A percentile compares a stretch with the other conserved stretches of the same genome.
These are phyloP conservation scores for Aureobasidium sp. DNA, from an alignment of 2,329 filamentous ascomycete species.

Conservation along the genomic window DNA sequence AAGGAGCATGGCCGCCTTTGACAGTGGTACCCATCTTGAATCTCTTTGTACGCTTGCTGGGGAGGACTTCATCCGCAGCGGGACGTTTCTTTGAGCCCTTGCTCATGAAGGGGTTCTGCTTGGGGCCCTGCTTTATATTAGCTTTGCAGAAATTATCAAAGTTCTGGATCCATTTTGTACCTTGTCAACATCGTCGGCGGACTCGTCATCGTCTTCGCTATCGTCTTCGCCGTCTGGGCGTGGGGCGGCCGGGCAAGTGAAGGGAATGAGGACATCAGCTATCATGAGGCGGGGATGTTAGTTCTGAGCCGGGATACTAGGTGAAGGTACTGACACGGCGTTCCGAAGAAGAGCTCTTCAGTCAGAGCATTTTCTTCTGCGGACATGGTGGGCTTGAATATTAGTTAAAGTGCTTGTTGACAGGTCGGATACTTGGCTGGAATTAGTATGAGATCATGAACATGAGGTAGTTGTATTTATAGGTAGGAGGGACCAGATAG, in stretches of 20 bases:
- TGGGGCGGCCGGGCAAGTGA: not conserved
- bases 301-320: not conserved
- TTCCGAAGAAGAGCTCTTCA: constrained; percentile 1
- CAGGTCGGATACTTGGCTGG: not conserved
- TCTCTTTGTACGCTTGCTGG: not conserved
- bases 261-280: not conserved
- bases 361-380: not conserved
- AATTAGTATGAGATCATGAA: not conserved
- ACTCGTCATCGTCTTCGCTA: not conserved
- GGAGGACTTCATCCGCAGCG: not conserved
- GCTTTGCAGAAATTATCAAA: not conserved
- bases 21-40: not conserved
- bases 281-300: not conserved
- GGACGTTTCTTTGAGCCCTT: not conserved
- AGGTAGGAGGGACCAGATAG: not conserved
- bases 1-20: not conserved
- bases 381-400: not conserved
- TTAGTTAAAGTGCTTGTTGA: not conserved
- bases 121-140: not conserved
- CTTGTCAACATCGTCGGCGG: not conserved
- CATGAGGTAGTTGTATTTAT: not conserved
- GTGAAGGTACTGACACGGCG: not conserved
- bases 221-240: not conserved
- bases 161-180: not conserved
- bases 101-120: not conserved